Base-by-base conservation (phyloP, 805 yeast species). In the Zygosaccharomyces lentus region DNA sequence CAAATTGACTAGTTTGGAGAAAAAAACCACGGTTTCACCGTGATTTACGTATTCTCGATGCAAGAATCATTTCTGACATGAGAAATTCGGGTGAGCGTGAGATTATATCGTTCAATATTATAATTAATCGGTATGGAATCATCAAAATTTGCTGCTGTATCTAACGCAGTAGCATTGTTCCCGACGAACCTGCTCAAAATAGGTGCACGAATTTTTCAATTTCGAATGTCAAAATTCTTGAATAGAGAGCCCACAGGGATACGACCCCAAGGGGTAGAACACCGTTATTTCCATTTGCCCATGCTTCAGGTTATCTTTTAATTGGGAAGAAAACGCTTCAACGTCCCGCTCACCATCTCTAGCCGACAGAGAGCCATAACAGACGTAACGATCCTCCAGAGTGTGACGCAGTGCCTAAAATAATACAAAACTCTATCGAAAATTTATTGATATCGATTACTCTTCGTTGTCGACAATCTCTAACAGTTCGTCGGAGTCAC, bases 331-430 rank as follows among this genome's bases (percentile, higher is more conserved):
- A 37, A 58, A 60, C 8, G 58, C 34, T 34, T 59, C 62, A 39
- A 59, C 53, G 24, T 51, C 57, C 12, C 55, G 56, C 9, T 34
- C 38, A 9, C 49, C 48, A 23, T 34, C 40, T 12, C 44, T 39
- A 2, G 41, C 41, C 7, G 34, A 32, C 2, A 37, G 19, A 4
- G 52, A 50, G 7, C 66, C 66, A 46, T 62, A 62, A 12, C 55
- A 31, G 3, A 62, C 21, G 34, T 44, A 55, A 2, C 52, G 43
- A 1, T 57, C 61, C 46, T 59, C 54, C 3, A 40, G 12, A 1
- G 59, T 29, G 8, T 29, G 7, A 29, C 15, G 9, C 13, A 29
- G 32, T 29, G 32, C 15, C n/a, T 13, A 13, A 5, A 29, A 6
- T 13, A 29, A 10, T n/a, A 10, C 32, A 29, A 12, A 10, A n/a